Evolutionary conservation across 192 early-diverging fungal genomes (phyloP), one percentile per base, ranked within the genome.

Genomic region (Coemansia guatemalensis): DNA sequence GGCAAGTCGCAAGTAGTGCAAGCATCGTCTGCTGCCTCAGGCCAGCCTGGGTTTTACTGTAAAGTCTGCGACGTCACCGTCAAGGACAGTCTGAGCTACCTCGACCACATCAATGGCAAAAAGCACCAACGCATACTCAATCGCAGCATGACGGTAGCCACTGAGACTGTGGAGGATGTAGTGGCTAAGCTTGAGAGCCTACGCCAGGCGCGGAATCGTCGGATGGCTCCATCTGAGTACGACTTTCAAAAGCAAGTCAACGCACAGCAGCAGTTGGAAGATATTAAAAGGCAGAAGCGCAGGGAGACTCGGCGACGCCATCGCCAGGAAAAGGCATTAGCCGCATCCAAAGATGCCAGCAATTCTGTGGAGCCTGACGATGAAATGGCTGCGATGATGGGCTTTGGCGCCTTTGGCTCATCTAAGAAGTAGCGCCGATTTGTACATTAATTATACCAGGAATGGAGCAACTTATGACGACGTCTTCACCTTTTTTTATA

Each of bases 21-120:
- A 55, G 75, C 82, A 6, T 72, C 85, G 0, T 65, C 73, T 4
- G 71, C 75, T 12, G 83, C 81, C 1, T 66, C 84, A 39, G 84
- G 85, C 52, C 90, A 92, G 67, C 92, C 96, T 5, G 96, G 96
- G 20, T 98, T 92, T 71, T 93, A 92, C 62, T 98, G 96, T 75
- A 87, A 91, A 69, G 82, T 84, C 2, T 97, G 96, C 63, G 92
- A 96, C 59, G 86, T 88, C 56, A 88, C 88, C 5, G 84, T 94
- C 56, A 95, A 95, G 63, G 96, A 98, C 81, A 95, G 90, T 64
- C 80, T 90, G 47, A 91, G 86, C 48, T 98, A 89, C 55, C 78
- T 97, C 60, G 95, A 96, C 69, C 95, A 98, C 60, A 89, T 93
- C 55, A 98, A 96, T 72, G 91, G 92, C 60, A 84, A 84, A 61